Conservation (phyloP, 1,139 yeast genomes). For the Diutina neorugosa region DNA sequence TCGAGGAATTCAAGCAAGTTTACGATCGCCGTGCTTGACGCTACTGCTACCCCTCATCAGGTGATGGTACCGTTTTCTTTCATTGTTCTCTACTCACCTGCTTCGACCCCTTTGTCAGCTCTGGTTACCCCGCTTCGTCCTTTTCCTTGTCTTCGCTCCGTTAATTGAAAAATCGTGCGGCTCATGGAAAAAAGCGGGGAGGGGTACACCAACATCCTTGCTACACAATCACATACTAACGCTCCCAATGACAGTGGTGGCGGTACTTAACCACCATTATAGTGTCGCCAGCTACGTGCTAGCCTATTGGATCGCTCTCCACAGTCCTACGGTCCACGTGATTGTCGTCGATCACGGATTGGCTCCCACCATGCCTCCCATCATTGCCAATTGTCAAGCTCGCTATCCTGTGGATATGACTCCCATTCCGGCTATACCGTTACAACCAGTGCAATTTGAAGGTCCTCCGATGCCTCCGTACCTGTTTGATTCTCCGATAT, state of each 20-base stretch:
- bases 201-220: not conserved
- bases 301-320: not conserved
- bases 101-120: too few relatives aligned
- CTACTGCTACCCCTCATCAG: too few relatives aligned
- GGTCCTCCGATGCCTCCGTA: not conserved
- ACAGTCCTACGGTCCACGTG: not conserved
- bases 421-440: not conserved
- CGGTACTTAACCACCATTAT: not conserved
- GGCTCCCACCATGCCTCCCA: not conserved
- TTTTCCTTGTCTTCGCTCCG: too few relatives aligned
- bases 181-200: constrained; percentile 4
- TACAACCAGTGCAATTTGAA: not conserved
- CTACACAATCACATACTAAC: not conserved
- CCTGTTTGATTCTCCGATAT: not conserved
- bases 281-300: not conserved
- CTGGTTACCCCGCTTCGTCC: not conserved
- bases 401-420: not conserved
- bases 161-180: not conserved
- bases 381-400: not conserved
- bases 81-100: too few relatives aligned
- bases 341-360: not conserved
- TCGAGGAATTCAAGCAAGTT: too few relatives aligned
- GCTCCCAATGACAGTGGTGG: not conserved
- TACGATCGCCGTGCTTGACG: too few relatives aligned
- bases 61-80: too few relatives aligned